phyloP scores from a whole-genome alignment of 2,329 filamentous ascomycete genomes.

The Sphaceloma murrayae region DNA sequence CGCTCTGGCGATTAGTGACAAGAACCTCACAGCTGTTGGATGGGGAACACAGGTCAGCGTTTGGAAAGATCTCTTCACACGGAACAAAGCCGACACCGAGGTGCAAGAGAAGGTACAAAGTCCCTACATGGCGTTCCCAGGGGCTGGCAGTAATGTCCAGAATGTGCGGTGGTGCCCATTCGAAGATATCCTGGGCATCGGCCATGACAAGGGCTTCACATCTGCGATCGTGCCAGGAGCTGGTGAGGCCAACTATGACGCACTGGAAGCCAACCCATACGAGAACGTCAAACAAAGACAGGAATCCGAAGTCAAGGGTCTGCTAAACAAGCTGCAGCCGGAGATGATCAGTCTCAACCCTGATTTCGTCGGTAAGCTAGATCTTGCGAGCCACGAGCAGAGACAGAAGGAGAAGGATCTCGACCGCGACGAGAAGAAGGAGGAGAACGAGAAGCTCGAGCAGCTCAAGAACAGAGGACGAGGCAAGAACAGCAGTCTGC shows the following conservation, averaged over 20 bases:
- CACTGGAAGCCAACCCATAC: constrained; percentile 88
- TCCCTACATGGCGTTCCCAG: constrained; percentile 90
- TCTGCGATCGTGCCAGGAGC: constrained; percentile 85
- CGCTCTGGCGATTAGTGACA: constrained; percentile 79
- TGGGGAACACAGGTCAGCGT: constrained; percentile 84
- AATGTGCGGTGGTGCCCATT: constrained; percentile 86
- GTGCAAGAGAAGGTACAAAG: constrained; percentile 65
- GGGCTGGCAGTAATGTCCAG: constrained; percentile 71
- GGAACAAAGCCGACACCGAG: constrained; percentile 43
- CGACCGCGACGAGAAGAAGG: constrained; percentile 49
- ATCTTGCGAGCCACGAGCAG: constrained; percentile 70
- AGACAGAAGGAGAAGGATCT: constrained; percentile 67
- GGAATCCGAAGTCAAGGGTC: constrained; percentile 76
- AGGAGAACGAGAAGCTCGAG: constrained; percentile 47
- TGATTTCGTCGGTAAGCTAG: constrained; percentile 80
- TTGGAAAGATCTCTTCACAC: constrained; percentile 83
- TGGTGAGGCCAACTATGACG: constrained; percentile 95
- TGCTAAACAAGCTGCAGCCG: constrained; percentile 89
- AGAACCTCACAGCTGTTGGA: constrained; percentile 75
- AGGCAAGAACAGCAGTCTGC: constrained; percentile 80
- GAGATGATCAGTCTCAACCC: constrained; percentile 96
- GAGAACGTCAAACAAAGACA: constrained; percentile 88
- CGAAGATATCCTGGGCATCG: constrained; percentile 81
- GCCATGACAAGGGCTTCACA: constrained; percentile 77
- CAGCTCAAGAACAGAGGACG: constrained; percentile 65